Base-by-base conservation (phyloP, 1,139 yeast genomes). In the Yamadazyma triangularis region DNA sequence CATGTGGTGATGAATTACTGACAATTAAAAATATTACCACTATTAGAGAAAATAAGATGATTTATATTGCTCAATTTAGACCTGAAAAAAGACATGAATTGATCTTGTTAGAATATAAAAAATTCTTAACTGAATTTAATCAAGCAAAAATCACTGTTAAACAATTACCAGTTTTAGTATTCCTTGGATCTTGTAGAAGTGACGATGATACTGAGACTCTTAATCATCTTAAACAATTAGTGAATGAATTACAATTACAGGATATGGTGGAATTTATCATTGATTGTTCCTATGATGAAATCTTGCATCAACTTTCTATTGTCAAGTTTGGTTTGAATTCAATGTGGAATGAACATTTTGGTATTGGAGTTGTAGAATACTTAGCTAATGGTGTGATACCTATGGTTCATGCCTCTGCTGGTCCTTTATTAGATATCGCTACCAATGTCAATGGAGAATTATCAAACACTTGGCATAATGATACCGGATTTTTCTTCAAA, bases 261-360 rank as follows among this genome's bases (percentile, higher is more conserved):
- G 67, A 64, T 2, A 58, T 63, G 31, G 74, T 88, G 27, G 76
- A 77, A 29, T 84, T 91, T 46, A 70, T 79, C 3, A 72, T 85
- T 6, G 95, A 91, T 55, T 82, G 91, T 25, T 70, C 87, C 4
- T 86, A 87, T 62, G 68, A 64, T 2, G 72, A 68, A 16, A 79
- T 93, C 13, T 64, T 74, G 26, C 49, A 58, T 21, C 70, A 73
- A 40, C 63, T 93, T 27, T 50, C 65, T n/a, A 59, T 57, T 7
- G 76, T 89, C 2, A 76, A 79, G 24, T 79, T 76, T 46, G 98
- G 98, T 3, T 66, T 91, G 28, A 89, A 93, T 50, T 91, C 96
- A 16, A 93, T 93, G 99, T 93, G 98, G 98, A 91, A 93, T 56
- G 99, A 93, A 60, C 99, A 93, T 60, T 93, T 93, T 53, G 99